Conservation (phyloP, 2,329 filamentous ascomycete genomes). For the Fonsecaea multimorphosa region DNA sequence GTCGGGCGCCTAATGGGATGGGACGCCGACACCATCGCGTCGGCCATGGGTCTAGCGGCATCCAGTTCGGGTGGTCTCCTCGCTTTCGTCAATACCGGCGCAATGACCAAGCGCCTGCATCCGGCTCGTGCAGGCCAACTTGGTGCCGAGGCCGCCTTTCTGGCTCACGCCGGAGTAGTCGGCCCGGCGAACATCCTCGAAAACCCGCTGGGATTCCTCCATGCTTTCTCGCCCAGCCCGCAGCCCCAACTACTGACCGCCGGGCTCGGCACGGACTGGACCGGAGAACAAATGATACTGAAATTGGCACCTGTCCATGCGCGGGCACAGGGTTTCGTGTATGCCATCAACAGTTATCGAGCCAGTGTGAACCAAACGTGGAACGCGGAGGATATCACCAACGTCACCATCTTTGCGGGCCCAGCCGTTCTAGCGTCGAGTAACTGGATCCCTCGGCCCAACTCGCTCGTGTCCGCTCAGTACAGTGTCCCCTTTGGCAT, state of each 20-base stretch:
- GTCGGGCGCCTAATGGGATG: neutral
- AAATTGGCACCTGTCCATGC: constrained; percentile 3
- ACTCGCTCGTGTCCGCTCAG: constrained; percentile 1
- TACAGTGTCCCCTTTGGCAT: constrained; percentile 1
- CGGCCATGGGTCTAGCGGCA: neutral
- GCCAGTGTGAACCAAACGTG: neutral
- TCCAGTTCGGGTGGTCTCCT: neutral
- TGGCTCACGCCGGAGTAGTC: neutral
- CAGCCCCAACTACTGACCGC: neutral
- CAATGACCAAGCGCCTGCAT: constrained; percentile 4
- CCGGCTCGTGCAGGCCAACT: constrained; percentile 2
- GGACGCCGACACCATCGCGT: constrained; percentile 5
- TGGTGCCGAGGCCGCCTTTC: neutral
- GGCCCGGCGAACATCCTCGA: constrained; percentile 1
- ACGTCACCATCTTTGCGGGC: neutral
- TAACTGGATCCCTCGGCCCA: neutral
- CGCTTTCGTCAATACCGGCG: constrained; percentile 6
- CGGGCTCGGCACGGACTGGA: neutral
- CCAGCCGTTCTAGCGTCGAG: neutral
- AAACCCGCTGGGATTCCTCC: neutral
- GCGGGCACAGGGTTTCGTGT: neutral
- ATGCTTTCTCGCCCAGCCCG: constrained; percentile 3
- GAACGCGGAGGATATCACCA: neutral
- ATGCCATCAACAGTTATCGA: constrained; percentile 2
- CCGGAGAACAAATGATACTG: constrained; percentile 1